Evolutionary conservation across 768 basidiomycete species (phyloP).

Genomic region (Neoboletus subvelutipes): DNA sequence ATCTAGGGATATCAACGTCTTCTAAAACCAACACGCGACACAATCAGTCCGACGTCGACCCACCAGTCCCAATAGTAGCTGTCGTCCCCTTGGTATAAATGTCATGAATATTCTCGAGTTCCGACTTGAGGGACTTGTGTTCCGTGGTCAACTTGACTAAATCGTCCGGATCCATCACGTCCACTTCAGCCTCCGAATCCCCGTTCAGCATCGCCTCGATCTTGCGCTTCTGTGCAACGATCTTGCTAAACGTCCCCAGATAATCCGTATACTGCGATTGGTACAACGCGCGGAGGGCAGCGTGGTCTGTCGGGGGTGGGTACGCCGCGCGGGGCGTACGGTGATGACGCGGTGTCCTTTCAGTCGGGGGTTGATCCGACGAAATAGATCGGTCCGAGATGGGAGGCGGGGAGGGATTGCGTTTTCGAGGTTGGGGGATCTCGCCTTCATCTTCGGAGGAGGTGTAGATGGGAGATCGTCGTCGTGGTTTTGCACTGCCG

Average conservation of each 20-base stretch:
- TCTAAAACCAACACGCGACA: neutral
- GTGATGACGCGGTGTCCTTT: slow-evolving; percentile 20
- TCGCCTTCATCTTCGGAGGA: slow-evolving; percentile 64
- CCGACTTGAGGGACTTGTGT: slow-evolving; percentile 48
- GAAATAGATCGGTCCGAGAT: slow-evolving; percentile 23
- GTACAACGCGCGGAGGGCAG: slow-evolving; percentile 53
- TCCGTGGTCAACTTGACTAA: slow-evolving; percentile 43
- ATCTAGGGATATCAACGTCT: neutral
- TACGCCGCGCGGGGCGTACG: slow-evolving; percentile 35
- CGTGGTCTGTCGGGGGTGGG: slow-evolving; percentile 46
- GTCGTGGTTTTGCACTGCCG: slow-evolving; percentile 39
- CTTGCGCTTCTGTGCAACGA: slow-evolving; percentile 50
- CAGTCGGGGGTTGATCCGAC: slow-evolving; percentile 17
- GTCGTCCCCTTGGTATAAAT: slow-evolving; percentile 32
- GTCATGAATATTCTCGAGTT: slow-evolving; percentile 50
- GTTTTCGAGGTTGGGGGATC: slow-evolving; percentile 30
- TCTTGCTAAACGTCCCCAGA: slow-evolving; percentile 43
- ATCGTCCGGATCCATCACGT: slow-evolving; percentile 55
- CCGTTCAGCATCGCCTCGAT: slow-evolving; percentile 52
- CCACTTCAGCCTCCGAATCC: slow-evolving; percentile 56
- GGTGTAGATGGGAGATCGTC: slow-evolving; percentile 62
- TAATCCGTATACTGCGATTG: slow-evolving; percentile 53
- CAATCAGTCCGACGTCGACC: slow-evolving; percentile 15
- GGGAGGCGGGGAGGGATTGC: slow-evolving; percentile 29
- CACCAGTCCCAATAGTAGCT: neutral